Base-by-base conservation (phyloP, 352 stramenopile genomes). In the Phytophthora pseudosyringae region DNA sequence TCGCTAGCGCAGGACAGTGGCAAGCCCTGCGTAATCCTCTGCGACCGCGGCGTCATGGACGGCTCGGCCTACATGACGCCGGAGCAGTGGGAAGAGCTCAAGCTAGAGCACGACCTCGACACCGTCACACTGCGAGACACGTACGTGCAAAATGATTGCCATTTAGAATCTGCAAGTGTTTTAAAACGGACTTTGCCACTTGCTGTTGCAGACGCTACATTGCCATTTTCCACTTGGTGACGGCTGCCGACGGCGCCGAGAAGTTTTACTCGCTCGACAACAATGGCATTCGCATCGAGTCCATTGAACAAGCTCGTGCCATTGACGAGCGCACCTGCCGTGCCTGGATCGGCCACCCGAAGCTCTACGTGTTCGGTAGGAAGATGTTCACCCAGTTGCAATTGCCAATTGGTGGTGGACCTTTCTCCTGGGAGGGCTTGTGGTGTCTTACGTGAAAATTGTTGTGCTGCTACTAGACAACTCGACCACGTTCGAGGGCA, bases 251-350 rank as follows among this genome's bases (percentile, higher is more conserved):
- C 49, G 97, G 97, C 46, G 97, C 97, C 9, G 91, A 98, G 54
- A 84, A 91, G 57, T 98, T 96, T 69, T 99, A 99, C 76, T 97
- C 97, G 13, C 74, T 98, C 36, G 96, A 98, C 25, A 99, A 99
- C 71, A 99, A 99, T 76, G 81, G 81, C 43, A 97, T 94, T 26
- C 82, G 97, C 38, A 98, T 90, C n/a, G 97, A 99, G 83, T 94
- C 82, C 12, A 73, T 96, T 25, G 91, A 98, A 25, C 48, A 97
- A 64, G 95, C 97, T n/a, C 78, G 80, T 4, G 83, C 83, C n/a
- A 73, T 98, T 43, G 97, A 99, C 71, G 64, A 71, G 28, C 83
- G 81, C 48, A 91, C 87, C 6, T 92, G 81, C 59, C 74, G 69
- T 55, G 83, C 79, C 7, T 97, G 89, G 88, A 90, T 90, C 59